A percentile compares a stretch with the other conserved stretches of the same genome.
Conservation (phyloP, 176 grass and related monocot genomes). For the Alopecurus myosuroides region DNA sequence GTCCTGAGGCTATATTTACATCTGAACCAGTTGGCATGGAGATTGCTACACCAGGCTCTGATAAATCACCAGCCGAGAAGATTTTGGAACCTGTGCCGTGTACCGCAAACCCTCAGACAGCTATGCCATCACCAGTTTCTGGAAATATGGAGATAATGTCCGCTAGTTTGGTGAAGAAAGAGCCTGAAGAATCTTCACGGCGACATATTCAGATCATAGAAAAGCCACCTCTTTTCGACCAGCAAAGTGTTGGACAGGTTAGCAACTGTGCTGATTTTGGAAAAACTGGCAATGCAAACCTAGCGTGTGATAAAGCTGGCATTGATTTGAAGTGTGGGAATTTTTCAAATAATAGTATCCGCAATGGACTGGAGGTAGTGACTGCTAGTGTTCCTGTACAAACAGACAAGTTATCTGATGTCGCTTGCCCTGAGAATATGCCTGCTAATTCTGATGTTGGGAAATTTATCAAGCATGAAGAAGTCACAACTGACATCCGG, state of each 20-base stretch:
- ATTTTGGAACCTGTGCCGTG: not conserved
- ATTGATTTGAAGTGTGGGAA: conserved; percentile 41
- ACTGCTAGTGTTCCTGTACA: conserved; percentile 4
- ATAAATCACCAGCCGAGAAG: conserved; percentile 22
- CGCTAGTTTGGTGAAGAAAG: conserved; percentile 36
- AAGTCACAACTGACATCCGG: not conserved
- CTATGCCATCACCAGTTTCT: conserved; percentile 3
- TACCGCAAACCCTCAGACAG: conserved; percentile 20
- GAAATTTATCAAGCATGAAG: conserved; percentile 29
- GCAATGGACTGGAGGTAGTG: not conserved
- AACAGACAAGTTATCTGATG: conserved; percentile 9
- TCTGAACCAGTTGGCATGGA: conserved; percentile 18
- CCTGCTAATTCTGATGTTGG: conserved; percentile 18
- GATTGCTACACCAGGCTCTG: not conserved
- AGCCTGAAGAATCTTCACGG: conserved; percentile 28
- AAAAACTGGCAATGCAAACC: not conserved
- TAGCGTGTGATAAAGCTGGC: not conserved
- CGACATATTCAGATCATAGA: conserved; percentile 12
- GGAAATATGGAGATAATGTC: conserved; percentile 1
- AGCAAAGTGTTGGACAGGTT: conserved; percentile 7
- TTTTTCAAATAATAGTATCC: conserved; percentile 3
- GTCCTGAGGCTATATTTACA: conserved; percentile 15
- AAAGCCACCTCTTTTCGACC: conserved; percentile 6
- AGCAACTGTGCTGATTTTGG: conserved; percentile 8
- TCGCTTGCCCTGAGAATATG: not conserved